These are phyloP conservation scores for Cytospora piceicola DNA, from an alignment of 2,329 filamentous ascomycete genomes.

Conservation along the genomic window DNA sequence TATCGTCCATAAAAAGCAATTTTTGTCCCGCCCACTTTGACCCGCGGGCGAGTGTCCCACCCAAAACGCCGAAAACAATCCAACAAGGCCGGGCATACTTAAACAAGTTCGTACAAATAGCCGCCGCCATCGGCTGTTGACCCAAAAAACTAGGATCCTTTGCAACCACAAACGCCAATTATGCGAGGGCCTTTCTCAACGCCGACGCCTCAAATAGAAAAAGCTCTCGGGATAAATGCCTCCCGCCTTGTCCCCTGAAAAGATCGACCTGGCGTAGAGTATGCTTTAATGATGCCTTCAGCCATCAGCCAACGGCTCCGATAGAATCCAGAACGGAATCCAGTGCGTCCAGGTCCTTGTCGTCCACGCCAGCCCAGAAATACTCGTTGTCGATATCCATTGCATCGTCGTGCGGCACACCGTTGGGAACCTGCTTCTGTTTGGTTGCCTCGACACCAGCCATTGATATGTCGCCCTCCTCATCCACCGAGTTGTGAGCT, in stretches of 20 bases:
- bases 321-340: constrained; percentile 62
- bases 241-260: neutral
- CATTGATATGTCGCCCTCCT: constrained; percentile 41
- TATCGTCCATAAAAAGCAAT: constrained; percentile 38
- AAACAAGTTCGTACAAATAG: constrained; percentile 15
- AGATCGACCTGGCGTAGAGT: neutral
- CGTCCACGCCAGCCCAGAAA: constrained; percentile 66
- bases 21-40: constrained; percentile 22
- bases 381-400: constrained; percentile 64
- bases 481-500: constrained; percentile 34
- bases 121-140: neutral
- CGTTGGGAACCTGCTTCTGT: constrained; percentile 50
- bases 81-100: constrained; percentile 16
- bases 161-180: constrained; percentile 29
- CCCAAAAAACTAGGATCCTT: neutral
- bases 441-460: constrained; percentile 41
- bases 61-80: constrained; percentile 28
- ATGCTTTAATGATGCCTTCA: neutral
- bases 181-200: constrained; percentile 29
- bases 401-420: constrained; percentile 51
- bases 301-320: constrained; percentile 12
- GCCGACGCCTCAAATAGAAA: constrained; percentile 26
- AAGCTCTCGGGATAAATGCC: neutral
- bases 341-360: constrained; percentile 55
- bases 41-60: constrained; percentile 19